phyloP scores from a whole-genome alignment of 768 basidiomycete species.

The Leucogyrophana mollusca region DNA sequence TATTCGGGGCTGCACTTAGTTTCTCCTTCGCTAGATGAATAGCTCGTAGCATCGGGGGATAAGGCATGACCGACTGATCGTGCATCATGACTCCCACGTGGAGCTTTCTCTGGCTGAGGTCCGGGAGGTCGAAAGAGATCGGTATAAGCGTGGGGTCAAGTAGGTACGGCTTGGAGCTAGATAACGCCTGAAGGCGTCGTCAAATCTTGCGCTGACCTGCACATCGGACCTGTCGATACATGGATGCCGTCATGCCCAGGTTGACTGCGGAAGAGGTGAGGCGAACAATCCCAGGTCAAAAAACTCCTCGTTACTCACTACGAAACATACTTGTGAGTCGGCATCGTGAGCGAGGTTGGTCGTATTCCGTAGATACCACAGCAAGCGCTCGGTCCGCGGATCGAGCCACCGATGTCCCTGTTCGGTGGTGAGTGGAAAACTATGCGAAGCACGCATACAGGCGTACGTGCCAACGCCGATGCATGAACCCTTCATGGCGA shows the following conservation, averaged over 20 bases:
- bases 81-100: slow-evolving; percentile 30
- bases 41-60: slow-evolving; percentile 35
- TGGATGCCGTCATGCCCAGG: neutral
- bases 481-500: slow-evolving; percentile 38
- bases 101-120: slow-evolving; percentile 19
- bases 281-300: neutral
- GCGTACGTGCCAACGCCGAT: slow-evolving; percentile 36
- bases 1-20: slow-evolving; percentile 26
- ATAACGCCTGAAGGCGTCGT: slow-evolving; percentile 15
- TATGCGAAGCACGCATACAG: neutral
- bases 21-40: slow-evolving; percentile 30
- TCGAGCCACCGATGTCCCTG: slow-evolving; percentile 20
- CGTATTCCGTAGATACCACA: slow-evolving; percentile 35
- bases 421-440: neutral
- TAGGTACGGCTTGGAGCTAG: slow-evolving; percentile 35
- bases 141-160: slow-evolving; percentile 27
- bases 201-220: neutral
- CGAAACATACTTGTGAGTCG: slow-evolving; percentile 4
- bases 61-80: slow-evolving; percentile 30
- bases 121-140: slow-evolving; percentile 19
- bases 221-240: neutral
- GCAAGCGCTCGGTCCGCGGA: slow-evolving; percentile 30
- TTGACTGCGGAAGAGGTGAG: slow-evolving; percentile 20
- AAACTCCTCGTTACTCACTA: neutral
- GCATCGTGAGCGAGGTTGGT: slow-evolving; percentile 30